Evolutionary conservation across 768 basidiomycete species (phyloP).

Genomic region (Gymnopilus dilepis): DNA sequence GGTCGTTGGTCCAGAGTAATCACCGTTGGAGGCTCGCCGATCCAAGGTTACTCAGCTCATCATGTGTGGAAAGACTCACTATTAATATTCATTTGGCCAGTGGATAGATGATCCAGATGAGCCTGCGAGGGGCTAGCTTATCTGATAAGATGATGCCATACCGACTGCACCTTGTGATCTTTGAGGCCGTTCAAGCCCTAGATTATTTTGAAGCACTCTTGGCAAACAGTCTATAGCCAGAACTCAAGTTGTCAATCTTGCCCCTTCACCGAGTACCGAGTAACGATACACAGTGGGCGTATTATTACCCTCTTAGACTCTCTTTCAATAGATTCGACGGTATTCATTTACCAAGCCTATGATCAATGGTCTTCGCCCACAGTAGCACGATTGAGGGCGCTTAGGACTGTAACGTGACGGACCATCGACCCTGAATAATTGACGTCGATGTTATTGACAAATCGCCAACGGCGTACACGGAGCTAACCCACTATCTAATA

Average conservation of each 20-base stretch:
- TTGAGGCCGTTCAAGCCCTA: background rate
- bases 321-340: too few species aligned
- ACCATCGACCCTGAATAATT: background rate
- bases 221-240: background rate
- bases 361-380: too few species aligned
- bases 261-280: background rate
- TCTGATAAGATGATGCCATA: background rate
- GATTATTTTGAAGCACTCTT: background rate
- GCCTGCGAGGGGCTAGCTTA: background rate
- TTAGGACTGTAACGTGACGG: background rate
- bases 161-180: background rate
- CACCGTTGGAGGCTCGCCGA: background rate
- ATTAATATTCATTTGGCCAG: background rate
- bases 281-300: background rate
- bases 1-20: constrained; percentile 9
- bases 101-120: too few species aligned
- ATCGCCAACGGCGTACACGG: background rate
- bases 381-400: background rate
- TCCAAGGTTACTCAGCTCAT: background rate
- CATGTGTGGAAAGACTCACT: background rate
- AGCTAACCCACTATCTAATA: too few species aligned
- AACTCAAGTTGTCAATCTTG: background rate
- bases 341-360: too few species aligned
- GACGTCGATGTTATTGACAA: background rate
- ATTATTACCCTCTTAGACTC: too few species aligned